Percentiles rank a stretch among this genome's conserved stretches.
These are phyloP conservation scores for Kodamaea jinghongensis DNA, from an alignment of 805 yeast genomes.

Conservation along the genomic window DNA sequence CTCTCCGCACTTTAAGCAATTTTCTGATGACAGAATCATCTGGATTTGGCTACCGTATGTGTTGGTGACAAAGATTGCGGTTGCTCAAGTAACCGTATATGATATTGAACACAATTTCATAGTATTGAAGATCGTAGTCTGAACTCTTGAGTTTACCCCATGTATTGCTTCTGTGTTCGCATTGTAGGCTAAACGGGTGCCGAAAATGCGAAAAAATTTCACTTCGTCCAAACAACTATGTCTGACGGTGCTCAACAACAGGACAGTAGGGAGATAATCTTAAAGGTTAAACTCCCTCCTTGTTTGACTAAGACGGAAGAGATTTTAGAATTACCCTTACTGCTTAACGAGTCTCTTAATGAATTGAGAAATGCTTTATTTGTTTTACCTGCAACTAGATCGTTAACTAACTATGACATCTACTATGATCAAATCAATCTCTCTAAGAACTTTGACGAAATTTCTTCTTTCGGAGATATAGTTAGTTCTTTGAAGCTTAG, in stretches of 20 bases:
- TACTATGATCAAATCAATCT: conserved; percentile 32
- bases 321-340: conserved; percentile 29
- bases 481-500: conserved; percentile 19
- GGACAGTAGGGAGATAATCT: conserved; percentile 18
- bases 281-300: conserved; percentile 21
- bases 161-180: too few relatives aligned
- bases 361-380: conserved; percentile 59
- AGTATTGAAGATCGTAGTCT: too few relatives aligned
- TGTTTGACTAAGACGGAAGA: conserved; percentile 17
- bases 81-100: too few relatives aligned
- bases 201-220: too few relatives aligned
- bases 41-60: too few relatives aligned
- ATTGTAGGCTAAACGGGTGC: too few relatives aligned
- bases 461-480: conserved; percentile 22
- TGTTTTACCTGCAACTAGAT: conserved; percentile 55
- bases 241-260: conserved; percentile 1
- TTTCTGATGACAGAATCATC: too few relatives aligned
- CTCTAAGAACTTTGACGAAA: conserved; percentile 24
- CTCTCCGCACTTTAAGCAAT: too few relatives aligned
- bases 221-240: conserved; percentile 11
- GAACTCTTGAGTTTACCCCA: too few relatives aligned
- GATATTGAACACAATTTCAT: too few relatives aligned
- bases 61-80: too few relatives aligned
- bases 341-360: conserved; percentile 46
- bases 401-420: conserved; percentile 59